Evolutionary conservation across 345 rosid species (phyloP).

Genomic region (Dovyalis caffra): DNA sequence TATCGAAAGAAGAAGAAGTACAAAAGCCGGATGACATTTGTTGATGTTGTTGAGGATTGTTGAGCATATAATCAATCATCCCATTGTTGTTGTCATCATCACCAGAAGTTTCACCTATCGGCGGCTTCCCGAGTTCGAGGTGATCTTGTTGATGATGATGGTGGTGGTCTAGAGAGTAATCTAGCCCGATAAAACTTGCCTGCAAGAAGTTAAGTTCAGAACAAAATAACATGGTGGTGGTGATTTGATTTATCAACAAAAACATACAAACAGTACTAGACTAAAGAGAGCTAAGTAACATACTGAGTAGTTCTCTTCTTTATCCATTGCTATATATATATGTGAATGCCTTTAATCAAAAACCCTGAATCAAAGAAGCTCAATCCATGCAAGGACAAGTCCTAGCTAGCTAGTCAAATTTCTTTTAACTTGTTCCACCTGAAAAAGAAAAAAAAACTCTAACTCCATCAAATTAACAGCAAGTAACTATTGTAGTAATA

Average conservation of each 20-base stretch:
- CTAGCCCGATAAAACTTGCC: slow-evolving; percentile 44
- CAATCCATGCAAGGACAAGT: slow-evolving; percentile 28
- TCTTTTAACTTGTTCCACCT: slow-evolving; percentile 18
- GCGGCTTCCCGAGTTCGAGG: slow-evolving; percentile 24
- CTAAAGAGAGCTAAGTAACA: slow-evolving; percentile 9
- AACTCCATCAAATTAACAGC: neutral
- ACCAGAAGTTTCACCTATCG: slow-evolving; percentile 31
- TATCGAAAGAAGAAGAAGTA: slow-evolving; percentile 55
- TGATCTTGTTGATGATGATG: slow-evolving; percentile 4
- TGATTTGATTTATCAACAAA: slow-evolving; percentile 22
- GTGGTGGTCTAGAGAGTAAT: slow-evolving; percentile 47
- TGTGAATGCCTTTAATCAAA: slow-evolving; percentile 11
- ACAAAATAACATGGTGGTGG: slow-evolving; percentile 28
- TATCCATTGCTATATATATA: slow-evolving; percentile 52
- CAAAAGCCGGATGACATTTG: slow-evolving; percentile 40
- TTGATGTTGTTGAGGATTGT: slow-evolving; percentile 41
- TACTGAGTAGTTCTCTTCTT: slow-evolving; percentile 72
- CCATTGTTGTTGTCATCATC: slow-evolving; percentile 29
- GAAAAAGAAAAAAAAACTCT: neutral
- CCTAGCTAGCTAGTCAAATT: slow-evolving; percentile 13
- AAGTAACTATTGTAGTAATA: neutral
- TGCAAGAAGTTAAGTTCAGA: slow-evolving; percentile 34
- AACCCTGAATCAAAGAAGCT: slow-evolving; percentile 20
- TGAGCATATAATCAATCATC: slow-evolving; percentile 63
- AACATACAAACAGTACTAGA: slow-evolving; percentile 18